These are phyloP conservation scores for Neurospora sp. DNA, from an alignment of 2,329 filamentous ascomycete species.

Conservation along the genomic window DNA sequence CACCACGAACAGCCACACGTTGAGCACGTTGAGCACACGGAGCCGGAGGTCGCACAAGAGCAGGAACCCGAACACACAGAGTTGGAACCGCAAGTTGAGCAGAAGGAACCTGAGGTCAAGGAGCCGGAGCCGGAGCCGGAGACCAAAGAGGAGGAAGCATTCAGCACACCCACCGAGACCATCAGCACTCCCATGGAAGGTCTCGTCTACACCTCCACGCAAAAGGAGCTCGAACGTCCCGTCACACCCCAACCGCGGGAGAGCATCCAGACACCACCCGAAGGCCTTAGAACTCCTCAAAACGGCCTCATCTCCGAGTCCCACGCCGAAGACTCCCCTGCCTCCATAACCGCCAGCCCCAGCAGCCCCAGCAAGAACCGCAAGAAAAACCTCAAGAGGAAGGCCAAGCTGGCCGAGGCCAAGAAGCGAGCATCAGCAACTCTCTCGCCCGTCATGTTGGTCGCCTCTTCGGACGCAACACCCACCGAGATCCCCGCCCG, in stretches of 20 bases:
- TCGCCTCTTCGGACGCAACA: not conserved
- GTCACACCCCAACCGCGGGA: not conserved
- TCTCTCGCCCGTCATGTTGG: not conserved
- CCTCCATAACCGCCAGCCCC: not conserved
- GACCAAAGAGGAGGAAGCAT: not conserved
- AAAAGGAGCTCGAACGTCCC: not conserved
- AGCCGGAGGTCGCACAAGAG: not conserved
- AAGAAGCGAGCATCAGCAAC: not conserved
- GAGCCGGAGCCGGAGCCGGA: conserved; percentile 1
- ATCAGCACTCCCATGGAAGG: not conserved
- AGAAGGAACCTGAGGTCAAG: not conserved
- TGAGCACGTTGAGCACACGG: not conserved
- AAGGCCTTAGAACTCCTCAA: not conserved
- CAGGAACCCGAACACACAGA: not conserved
- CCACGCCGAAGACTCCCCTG: not conserved
- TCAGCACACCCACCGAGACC: not conserved
- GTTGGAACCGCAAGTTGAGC: not conserved
- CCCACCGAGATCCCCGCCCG: not conserved
- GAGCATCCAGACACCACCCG: not conserved
- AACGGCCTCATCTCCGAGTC: not conserved
- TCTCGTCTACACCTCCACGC: not conserved
- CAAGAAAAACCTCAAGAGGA: not conserved
- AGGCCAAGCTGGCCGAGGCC: not conserved
- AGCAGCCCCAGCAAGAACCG: not conserved
- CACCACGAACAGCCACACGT: not conserved